Evolutionary conservation across 2,329 filamentous ascomycete genomes (phyloP).

Genomic region (Alternaria conjuncta): DNA sequence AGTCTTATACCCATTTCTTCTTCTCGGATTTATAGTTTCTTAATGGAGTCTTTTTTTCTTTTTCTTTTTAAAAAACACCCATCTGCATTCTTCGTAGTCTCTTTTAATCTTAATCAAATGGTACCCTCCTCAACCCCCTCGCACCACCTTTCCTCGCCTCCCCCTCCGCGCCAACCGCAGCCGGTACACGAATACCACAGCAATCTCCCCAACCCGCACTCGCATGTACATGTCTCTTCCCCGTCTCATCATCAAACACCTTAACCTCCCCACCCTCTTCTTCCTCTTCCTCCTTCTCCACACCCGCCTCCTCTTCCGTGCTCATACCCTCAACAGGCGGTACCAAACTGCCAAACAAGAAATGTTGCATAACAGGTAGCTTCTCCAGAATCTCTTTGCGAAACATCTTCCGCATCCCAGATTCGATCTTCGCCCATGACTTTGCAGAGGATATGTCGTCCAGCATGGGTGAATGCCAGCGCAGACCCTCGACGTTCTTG

Average conservation of each 20-base stretch:
- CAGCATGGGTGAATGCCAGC: constrained; percentile 98
- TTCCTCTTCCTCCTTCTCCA: constrained; percentile 50
- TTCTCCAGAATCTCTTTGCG: constrained; percentile 90
- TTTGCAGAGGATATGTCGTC: constrained; percentile 94
- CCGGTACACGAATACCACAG: constrained; percentile 96
- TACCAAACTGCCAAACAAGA: constrained; percentile 86
- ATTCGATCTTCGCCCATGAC: constrained; percentile 90
- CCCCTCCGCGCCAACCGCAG: constrained; percentile 86
- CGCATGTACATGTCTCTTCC: constrained; percentile 74
- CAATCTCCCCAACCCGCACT: constrained; percentile 85
- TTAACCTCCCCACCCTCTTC: constrained; percentile 60
- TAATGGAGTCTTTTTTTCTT: background rate
- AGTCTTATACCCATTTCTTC: background rate
- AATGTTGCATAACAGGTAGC: constrained; percentile 98
- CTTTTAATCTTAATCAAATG: constrained; percentile 69
- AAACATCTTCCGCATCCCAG: constrained; percentile 97
- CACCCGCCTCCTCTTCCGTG: constrained; percentile 59
- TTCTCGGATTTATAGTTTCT: too few species aligned
- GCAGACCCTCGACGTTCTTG: constrained; percentile 90
- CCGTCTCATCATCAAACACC: constrained; percentile 66
- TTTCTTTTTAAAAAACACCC: background rate
- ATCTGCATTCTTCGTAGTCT: background rate
- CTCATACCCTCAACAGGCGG: constrained; percentile 85
- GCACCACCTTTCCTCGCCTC: constrained; percentile 81
- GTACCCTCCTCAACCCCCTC: constrained; percentile 70